Base-by-base conservation (phyloP, 1,139 yeast genomes). In the Yamadazyma atmosphaerica region DNA sequence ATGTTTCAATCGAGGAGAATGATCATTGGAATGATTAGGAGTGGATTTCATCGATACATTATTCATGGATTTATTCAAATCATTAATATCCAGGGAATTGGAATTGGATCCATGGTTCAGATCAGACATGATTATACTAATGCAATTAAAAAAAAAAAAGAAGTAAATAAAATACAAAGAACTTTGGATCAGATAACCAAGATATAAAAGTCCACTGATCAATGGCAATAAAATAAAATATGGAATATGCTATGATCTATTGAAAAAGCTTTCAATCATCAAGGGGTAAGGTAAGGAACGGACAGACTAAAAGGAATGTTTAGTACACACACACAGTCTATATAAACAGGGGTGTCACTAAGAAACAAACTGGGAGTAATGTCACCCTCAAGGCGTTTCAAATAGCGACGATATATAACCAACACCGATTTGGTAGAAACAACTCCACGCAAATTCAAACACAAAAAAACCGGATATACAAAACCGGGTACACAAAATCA, bases 1-100 rank as follows among this genome's bases (percentile, higher is more conserved):
- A 35, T 40, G 33, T 15, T 36, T 42, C 8, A 42, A 32, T 30
- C 38, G 35, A 3, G 45, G 45, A 26, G 43, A 39, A 13, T 39
- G 40, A 13, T 39, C 40, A 24, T 17, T 34, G n/a, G 43, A 37
- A 34, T 37, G 28, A 15, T 28, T 34, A 7, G 43, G 40, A 3
- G 43, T 29, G 7, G 42, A 34, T 24, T 15, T 19, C 10, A 22
- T 9, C 4, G 37, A 33, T 17, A 13, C 14, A 19, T 30, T 18
- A 30, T 19, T 18, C 15, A 30, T 11, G 23, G 33, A 30, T 19
- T 12, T 30, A 19, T 12, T 30, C 15, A 30, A 8, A 12, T 30
- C 33, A 12, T 5, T 18, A 5, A 10, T 12, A 12, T 30, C 26
- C 26, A 6, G 7, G 4, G 26, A n/a, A 4, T 23, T 23, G 26